phyloP scores from a whole-genome alignment of 2,329 filamentous ascomycete genomes.

The Exophiala alcalophila region DNA sequence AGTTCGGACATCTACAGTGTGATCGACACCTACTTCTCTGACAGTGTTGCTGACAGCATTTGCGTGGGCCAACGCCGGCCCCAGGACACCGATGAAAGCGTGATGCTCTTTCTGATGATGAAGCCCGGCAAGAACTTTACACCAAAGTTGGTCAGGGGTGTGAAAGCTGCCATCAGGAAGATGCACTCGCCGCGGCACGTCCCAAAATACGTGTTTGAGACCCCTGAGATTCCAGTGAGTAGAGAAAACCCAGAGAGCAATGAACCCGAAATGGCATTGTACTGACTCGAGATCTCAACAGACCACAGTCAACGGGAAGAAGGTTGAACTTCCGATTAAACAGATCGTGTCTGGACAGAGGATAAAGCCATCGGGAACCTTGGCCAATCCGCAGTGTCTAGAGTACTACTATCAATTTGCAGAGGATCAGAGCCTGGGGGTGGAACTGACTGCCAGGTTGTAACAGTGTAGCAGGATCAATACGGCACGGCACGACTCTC shows the following conservation, averaged over 20 bases:
- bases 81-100: slow-evolving; percentile 55
- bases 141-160: slow-evolving; percentile 51
- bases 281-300: slow-evolving; percentile 42
- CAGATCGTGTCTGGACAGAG: slow-evolving; percentile 73
- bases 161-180: slow-evolving; percentile 63
- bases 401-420: slow-evolving; percentile 78
- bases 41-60: slow-evolving; percentile 64
- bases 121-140: slow-evolving; percentile 57
- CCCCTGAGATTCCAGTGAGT: slow-evolving; percentile 72
- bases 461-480: no score
- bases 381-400: slow-evolving; percentile 71
- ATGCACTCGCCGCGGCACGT: slow-evolving; percentile 72
- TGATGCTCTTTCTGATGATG: slow-evolving; percentile 61
- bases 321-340: slow-evolving; percentile 80
- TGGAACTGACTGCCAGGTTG: slow-evolving; percentile 11
- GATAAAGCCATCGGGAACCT: slow-evolving; percentile 71
- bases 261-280: no score
- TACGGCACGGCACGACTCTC: no score
- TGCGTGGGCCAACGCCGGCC: slow-evolving; percentile 74
- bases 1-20: slow-evolving; percentile 95
- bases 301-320: slow-evolving; percentile 80
- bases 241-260: no score
- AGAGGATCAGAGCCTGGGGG: slow-evolving; percentile 57
- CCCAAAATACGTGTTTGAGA: slow-evolving; percentile 74
- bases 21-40: slow-evolving; percentile 58